These are phyloP conservation scores for Pseudonitzschia multiseries DNA, from an alignment of 108 stramenopile species.

Conservation along the genomic window DNA sequence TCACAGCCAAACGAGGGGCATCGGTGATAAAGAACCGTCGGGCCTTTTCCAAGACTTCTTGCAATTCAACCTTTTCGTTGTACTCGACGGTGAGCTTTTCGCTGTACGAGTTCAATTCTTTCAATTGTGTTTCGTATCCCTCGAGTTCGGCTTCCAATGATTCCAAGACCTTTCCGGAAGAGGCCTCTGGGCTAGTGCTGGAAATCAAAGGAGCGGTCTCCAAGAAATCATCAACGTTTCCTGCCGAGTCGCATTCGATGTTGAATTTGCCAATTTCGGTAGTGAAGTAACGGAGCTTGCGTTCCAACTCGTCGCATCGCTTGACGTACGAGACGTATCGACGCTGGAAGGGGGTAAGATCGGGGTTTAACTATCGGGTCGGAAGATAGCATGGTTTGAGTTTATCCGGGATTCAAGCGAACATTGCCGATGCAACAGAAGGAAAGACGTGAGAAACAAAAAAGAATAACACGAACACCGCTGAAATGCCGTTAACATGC, in stretches of 20 bases:
- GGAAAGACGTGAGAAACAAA: neutral
- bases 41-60: slow-evolving; percentile 94
- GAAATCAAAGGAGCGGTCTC: slow-evolving; percentile 29
- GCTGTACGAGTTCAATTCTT: slow-evolving; percentile 92
- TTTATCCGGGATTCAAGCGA: neutral
- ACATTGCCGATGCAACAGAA: neutral
- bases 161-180: slow-evolving; percentile 77
- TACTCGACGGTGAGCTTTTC: slow-evolving; percentile 96
- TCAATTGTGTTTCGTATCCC: slow-evolving; percentile 88
- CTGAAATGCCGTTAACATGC: too few relatives aligned
- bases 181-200: slow-evolving; percentile 30
- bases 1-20: slow-evolving; percentile 76
- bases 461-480: too few relatives aligned
- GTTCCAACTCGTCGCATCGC: slow-evolving; percentile 97
- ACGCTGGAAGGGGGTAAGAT: slow-evolving; percentile 97
- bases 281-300: slow-evolving; percentile 92
- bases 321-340: slow-evolving; percentile 96
- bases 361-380: slow-evolving; percentile 83
- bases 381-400: neutral
- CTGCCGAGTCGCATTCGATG: slow-evolving; percentile 70
- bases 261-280: slow-evolving; percentile 91
- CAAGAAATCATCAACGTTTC: slow-evolving; percentile 67
- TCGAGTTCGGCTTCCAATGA: slow-evolving; percentile 89
- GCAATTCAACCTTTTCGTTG: slow-evolving; percentile 96
- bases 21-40: slow-evolving; percentile 89